Conservation (phyloP, 441 rosid genomes). For the Erysimum cheiri region DNA sequence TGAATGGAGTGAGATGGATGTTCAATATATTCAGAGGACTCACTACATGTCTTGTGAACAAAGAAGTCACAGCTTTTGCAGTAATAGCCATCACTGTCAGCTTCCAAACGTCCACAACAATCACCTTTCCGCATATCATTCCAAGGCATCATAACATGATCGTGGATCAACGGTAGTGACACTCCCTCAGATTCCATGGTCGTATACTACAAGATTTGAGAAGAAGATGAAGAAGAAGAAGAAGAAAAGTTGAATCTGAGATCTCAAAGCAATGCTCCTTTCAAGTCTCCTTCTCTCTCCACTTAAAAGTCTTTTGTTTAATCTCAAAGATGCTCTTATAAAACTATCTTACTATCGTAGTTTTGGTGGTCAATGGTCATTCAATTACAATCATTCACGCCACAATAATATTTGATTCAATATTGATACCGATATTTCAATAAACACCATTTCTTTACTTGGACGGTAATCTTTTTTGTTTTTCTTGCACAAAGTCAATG, state of each 20-base stretch:
- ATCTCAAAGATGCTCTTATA: too few relatives aligned
- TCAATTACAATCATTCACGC: too few relatives aligned
- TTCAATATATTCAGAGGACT: background rate
- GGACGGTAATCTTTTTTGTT: too few relatives aligned
- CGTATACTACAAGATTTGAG: constrained; percentile 43
- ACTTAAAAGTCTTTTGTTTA: too few relatives aligned
- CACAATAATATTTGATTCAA: too few relatives aligned
- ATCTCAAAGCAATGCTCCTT: background rate
- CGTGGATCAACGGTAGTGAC: background rate
- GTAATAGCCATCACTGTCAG: background rate
- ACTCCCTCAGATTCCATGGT: constrained; percentile 10
- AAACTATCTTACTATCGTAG: too few relatives aligned
- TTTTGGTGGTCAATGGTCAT: too few relatives aligned
- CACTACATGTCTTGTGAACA: background rate
- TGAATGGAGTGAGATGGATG: background rate
- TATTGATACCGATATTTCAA: too few relatives aligned
- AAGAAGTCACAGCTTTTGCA: background rate
- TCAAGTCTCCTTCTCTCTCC: background rate
- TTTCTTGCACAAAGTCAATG: too few relatives aligned
- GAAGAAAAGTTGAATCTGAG: background rate
- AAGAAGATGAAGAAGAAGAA: background rate
- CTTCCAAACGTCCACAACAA: background rate
- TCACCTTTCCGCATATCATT: background rate
- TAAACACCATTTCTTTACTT: too few relatives aligned
- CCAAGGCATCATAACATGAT: background rate